A percentile compares a stretch with the other conserved stretches of the same genome.
Conservation (phyloP, 2,329 filamentous ascomycete species). For the Aspergillus sp. region DNA sequence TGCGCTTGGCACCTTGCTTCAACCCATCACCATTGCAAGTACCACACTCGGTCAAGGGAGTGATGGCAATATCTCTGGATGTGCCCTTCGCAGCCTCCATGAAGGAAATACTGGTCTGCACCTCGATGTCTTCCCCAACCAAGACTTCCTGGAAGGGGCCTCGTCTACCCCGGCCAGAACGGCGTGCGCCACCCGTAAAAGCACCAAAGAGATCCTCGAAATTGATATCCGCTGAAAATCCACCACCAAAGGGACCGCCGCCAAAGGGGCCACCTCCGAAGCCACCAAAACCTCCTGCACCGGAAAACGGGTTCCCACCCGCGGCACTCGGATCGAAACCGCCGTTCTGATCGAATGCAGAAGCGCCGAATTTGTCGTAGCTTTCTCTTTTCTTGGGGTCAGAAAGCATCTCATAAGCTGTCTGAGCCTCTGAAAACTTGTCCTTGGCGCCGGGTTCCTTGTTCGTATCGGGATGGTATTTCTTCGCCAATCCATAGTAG, state of each 20-base stretch:
- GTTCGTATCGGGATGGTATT: conserved; percentile 96
- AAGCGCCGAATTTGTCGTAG: conserved; percentile 82
- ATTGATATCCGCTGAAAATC: conserved; percentile 75
- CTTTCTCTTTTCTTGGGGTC: conserved; percentile 90
- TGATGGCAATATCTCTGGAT: conserved; percentile 79
- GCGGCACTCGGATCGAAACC: conserved; percentile 72
- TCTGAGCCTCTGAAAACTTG: conserved; percentile 86
- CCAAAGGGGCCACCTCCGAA: conserved; percentile 51
- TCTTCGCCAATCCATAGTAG: conserved; percentile 96
- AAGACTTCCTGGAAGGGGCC: conserved; percentile 74
- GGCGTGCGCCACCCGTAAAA: conserved; percentile 59
- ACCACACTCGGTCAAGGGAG: conserved; percentile 70
- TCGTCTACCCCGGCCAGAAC: conserved; percentile 48
- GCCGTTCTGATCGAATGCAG: conserved; percentile 59
- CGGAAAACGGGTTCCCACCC: conserved; percentile 48
- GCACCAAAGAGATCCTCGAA: conserved; percentile 94
- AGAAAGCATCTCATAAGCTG: conserved; percentile 87
- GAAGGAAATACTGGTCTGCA: conserved; percentile 87
- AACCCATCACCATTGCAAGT: conserved; percentile 78
- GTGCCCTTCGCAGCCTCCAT: conserved; percentile 93
- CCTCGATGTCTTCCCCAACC: conserved; percentile 94
- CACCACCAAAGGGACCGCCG: conserved; percentile 49
- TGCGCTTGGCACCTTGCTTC: conserved; percentile 69
- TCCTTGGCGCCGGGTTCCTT: conserved; percentile 92
- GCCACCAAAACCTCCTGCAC: conserved; percentile 55